Evolutionary conservation across 2,329 filamentous ascomycete species (phyloP), one percentile per base, ranked within the genome.

Genomic region (Diatrype stigma): DNA sequence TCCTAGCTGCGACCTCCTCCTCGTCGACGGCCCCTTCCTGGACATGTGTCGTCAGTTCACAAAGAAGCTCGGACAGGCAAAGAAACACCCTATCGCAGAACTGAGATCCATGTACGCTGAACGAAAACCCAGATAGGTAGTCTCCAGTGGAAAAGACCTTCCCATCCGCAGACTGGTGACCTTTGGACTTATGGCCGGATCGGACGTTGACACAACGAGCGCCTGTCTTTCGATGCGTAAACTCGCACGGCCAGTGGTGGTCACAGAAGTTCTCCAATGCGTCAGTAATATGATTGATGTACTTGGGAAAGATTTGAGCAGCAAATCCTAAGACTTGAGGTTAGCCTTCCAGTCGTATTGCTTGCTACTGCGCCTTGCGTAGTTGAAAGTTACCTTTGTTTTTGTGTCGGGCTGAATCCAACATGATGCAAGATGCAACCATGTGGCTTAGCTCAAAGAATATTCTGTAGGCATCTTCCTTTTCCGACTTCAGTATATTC

Each of bases 381-480:
- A n/a, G n/a, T n/a, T n/a, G n/a, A n/a, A n/a, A 35, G 6, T 6
- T 49, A 63, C 60, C 66, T 59, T 52, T 60, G 26, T 56, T 64
- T 26, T 58, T 62, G 47, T 70, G 67, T 42, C 72, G 64, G 10
- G 66, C 69, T 52, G 67, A 72, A 46, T 79, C 75, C 1, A 79
- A 62, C 60, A 79, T 66, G 14, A 80, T 73, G 52, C 77, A 78
- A 1, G 75, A 78, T 8, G 76, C 74, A 17, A 79, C 68, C 71
- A 80, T 71, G 7, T 65, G 68, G 40, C 72, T 73, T 14, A 80
- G 57, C 37, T 72, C 65, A 35, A 69, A 58, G 52, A 78, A 78
- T 22, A 79, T 67, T 6, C 45, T 52, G 16, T 49, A 28, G n/a
- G 55, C 65, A 46, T 60, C 50, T 10, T 42, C 19, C 0, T 45